Evolutionary conservation across 371 early-diverging fungal species (phyloP).

Genomic region (Dipsacomyces acuminosporus): DNA sequence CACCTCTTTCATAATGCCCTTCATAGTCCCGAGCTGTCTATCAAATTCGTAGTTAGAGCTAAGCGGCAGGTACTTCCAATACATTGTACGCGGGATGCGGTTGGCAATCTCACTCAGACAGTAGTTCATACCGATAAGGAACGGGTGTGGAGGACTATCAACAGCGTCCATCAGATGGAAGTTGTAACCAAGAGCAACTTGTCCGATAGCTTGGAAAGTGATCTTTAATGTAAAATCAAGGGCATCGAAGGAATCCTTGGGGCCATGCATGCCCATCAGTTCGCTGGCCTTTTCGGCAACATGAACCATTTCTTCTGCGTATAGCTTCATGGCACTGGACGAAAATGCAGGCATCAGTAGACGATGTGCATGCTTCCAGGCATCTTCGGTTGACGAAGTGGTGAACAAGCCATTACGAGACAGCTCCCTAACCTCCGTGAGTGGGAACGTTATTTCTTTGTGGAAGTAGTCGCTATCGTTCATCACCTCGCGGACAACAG

Average conservation of each 20-base stretch:
- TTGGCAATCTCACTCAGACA: conserved; percentile 1
- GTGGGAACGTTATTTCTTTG: neutral
- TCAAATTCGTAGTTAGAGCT: neutral
- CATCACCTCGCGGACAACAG: neutral
- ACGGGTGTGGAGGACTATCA: neutral
- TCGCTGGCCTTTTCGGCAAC: neutral
- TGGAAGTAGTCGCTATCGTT: neutral
- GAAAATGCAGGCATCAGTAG: neutral
- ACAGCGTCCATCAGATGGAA: neutral
- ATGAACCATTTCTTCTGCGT: neutral
- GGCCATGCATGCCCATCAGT: neutral
- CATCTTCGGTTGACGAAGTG: neutral
- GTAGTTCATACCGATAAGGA: neutral
- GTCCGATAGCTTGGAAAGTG: neutral
- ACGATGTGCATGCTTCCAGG: neutral
- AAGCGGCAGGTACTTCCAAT: neutral
- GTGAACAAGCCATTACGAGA: conserved; percentile 1
- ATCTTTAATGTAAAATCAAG: neutral
- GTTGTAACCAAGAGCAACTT: neutral
- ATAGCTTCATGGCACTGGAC: neutral
- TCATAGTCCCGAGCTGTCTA: neutral
- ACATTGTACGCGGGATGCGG: no score
- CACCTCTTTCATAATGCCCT: neutral
- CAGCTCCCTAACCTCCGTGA: no score
- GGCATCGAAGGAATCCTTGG: neutral